phyloP scores from a whole-genome alignment of 2,329 filamentous ascomycete species.

The Hypomyces perniciosus region DNA sequence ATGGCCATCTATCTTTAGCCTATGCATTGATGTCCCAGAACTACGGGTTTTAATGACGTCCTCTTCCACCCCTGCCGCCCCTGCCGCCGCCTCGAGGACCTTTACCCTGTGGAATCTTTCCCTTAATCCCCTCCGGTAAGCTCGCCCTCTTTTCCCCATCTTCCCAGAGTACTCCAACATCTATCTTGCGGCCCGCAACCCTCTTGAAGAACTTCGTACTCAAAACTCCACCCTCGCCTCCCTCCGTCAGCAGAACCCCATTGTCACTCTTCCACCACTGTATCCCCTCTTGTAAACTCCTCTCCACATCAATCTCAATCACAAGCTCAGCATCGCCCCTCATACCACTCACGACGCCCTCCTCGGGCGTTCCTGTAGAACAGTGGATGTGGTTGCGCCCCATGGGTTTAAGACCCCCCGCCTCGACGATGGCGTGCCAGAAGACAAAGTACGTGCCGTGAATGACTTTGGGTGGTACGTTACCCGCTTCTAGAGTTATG shows the following conservation, averaged over 20 bases:
- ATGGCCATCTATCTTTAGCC: not conserved
- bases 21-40: slow-evolving; percentile 25
- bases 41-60: slow-evolving; percentile 17
- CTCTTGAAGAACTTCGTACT: slow-evolving; percentile 62
- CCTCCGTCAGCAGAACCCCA: slow-evolving; percentile 64
- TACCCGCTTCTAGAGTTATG: slow-evolving; percentile 46
- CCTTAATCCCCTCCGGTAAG: slow-evolving; percentile 55
- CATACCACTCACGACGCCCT: slow-evolving; percentile 71
- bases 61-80: slow-evolving; percentile 28
- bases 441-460: slow-evolving; percentile 85
- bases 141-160: slow-evolving; percentile 62
- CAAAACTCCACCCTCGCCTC: slow-evolving; percentile 54
- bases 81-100: slow-evolving; percentile 36
- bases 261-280: slow-evolving; percentile 78
- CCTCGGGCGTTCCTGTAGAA: slow-evolving; percentile 62
- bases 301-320: slow-evolving; percentile 67
- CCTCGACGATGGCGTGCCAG: slow-evolving; percentile 68
- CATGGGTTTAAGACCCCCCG: slow-evolving; percentile 78
- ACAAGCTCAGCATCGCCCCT: slow-evolving; percentile 68
- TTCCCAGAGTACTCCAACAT: slow-evolving; percentile 62
- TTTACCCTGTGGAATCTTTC: slow-evolving; percentile 44
- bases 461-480: slow-evolving; percentile 62
- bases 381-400: slow-evolving; percentile 85
- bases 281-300: slow-evolving; percentile 57
- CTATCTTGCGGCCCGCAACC: slow-evolving; percentile 57